phyloP scores from a whole-genome alignment of 495 filamentous ascomycete genomes.

The Daldinia grandis region DNA sequence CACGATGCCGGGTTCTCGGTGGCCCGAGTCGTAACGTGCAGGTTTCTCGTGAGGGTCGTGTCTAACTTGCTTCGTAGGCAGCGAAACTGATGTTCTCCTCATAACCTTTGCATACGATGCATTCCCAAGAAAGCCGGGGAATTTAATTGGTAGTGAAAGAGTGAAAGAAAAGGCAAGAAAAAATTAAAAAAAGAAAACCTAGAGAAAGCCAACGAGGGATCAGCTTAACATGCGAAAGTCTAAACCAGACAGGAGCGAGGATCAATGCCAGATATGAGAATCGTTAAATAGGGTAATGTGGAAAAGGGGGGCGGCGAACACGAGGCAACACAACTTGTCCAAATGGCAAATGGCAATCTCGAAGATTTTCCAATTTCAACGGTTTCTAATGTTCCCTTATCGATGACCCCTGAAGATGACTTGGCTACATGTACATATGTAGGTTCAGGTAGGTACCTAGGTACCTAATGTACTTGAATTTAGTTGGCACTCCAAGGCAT shows the following conservation, averaged over 20 bases:
- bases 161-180: conserved; percentile 2
- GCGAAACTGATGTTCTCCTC: conserved; percentile 66
- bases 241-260: conserved; percentile 21
- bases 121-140: conserved; percentile 40
- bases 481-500: background rate
- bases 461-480: no score
- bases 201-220: conserved; percentile 16
- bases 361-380: conserved; percentile 40
- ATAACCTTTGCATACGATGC: conserved; percentile 51
- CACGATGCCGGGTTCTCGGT: conserved; percentile 54
- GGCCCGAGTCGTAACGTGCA: conserved; percentile 58
- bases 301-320: conserved; percentile 24
- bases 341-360: conserved; percentile 24
- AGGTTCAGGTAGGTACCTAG: no score
- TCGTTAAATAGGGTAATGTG: conserved; percentile 33
- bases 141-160: conserved; percentile 11
- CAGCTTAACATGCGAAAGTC: conserved; percentile 9
- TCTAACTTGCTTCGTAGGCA: conserved; percentile 64
- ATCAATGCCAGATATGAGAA: conserved; percentile 35
- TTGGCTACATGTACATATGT: no score
- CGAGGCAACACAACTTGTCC: conserved; percentile 34
- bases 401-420: conserved; percentile 1
- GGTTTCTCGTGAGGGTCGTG: conserved; percentile 68
- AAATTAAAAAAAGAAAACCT: conserved; percentile 9
- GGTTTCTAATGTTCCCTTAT: conserved; percentile 11